A percentile compares a stretch with the other conserved stretches of the same genome.
These are phyloP conservation scores for Vanderwaltozyma tropicalis DNA, from an alignment of 805 yeast genomes.

Conservation along the genomic window DNA sequence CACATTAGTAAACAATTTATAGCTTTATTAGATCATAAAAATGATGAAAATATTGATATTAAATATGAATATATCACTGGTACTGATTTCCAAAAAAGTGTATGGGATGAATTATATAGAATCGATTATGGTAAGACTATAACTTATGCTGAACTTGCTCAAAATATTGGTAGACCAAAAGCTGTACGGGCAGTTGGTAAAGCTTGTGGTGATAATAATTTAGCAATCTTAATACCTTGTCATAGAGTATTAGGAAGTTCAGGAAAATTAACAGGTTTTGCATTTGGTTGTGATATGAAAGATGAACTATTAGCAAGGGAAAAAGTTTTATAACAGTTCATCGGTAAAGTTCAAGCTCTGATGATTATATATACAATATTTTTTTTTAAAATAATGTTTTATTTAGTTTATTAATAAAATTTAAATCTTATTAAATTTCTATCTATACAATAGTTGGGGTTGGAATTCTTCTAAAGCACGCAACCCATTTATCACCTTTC, in stretches of 20 bases:
- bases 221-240: constrained; percentile 35
- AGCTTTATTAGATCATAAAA: not conserved
- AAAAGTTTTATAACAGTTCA: not conserved
- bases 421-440: no score
- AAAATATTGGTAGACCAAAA: constrained; percentile 20
- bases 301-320: constrained; percentile 17
- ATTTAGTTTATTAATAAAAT: not conserved
- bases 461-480: constrained; percentile 72
- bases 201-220: constrained; percentile 32
- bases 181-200: constrained; percentile 33
- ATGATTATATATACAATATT: not conserved
- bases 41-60: constrained; percentile 1
- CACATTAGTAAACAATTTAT: not conserved
- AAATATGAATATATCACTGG: constrained; percentile 29
- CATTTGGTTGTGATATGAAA: constrained; percentile 32
- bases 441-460: constrained; percentile 33
- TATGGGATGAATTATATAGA: constrained; percentile 29
- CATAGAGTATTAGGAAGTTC: constrained; percentile 31
- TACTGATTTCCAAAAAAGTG: constrained; percentile 30
- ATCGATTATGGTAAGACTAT: constrained; percentile 25
- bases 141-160: constrained; percentile 30
- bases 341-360: no score
- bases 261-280: constrained; percentile 30
- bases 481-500: constrained; percentile 75
- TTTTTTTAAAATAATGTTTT: not conserved